Base-by-base conservation (phyloP, 2,329 filamentous ascomycete genomes). In the Pestalotiopsis sp. region DNA sequence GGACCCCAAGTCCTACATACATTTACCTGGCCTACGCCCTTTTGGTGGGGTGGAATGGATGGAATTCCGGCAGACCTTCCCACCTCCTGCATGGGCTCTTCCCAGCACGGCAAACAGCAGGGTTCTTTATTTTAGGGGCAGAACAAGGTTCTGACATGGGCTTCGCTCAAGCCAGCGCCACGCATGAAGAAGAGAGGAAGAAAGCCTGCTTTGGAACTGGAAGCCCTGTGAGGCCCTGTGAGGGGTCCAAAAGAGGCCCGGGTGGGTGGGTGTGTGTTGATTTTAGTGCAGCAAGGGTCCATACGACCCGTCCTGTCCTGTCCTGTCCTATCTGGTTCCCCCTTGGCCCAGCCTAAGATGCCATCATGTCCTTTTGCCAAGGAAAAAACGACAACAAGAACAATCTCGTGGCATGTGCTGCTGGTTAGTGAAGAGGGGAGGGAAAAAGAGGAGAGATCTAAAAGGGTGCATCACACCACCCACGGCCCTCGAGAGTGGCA, bases 141-240 rank as follows among this genome's bases (percentile, higher is more conserved):
- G 20, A 64, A 64, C 61, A 64, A 64, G 61, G 61, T 64, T 64
- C 61, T 64, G 61, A 64, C 61, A 20, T 64, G 61, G 61, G 36
- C n/a, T 20, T 23, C 39, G 14, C 31, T 36, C n/a, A 20, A 27
- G 61, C 49, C 61, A 49, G 61, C 61, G 61, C 61, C 61, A 64
- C 39, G 61, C 61, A 64, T 64, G 61, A 45, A 31, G 61, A 45
- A 23, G 14, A 36, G 31, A 36, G 9, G 31, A 36, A 9, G 31
- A 36, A 36, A 36, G 31, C 31, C 31, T 36, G 31, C 31, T 36
- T 36, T 36, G 31, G 31, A 36, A 52, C 45, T 52, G 17, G 41
- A 9, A n/a, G 45, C 45, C 45, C 45, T 52, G 17, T 6, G n/a
- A 52, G 7, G 45, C 45, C 45, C 45, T 52, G 45, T 9, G 45